Percentiles rank a stretch among this genome's conserved stretches.
These are phyloP conservation scores for Aspergillus diversus DNA, from an alignment of 495 filamentous ascomycete species.

Conservation along the genomic window DNA sequence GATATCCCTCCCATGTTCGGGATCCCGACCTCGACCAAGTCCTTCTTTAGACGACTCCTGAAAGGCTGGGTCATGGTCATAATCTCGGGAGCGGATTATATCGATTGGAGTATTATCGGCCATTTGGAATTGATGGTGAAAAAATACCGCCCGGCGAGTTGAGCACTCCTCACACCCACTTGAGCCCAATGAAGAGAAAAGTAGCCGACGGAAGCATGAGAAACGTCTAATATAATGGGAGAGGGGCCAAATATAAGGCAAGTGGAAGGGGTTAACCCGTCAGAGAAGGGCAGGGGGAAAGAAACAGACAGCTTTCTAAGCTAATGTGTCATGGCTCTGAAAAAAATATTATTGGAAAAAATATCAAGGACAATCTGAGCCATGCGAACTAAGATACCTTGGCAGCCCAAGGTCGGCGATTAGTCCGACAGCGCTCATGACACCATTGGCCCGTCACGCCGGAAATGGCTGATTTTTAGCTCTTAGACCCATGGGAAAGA, in stretches of 20 bases:
- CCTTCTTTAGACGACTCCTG: constrained; percentile 5
- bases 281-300: not conserved
- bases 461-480: not conserved
- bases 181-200: not conserved
- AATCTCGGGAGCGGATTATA: constrained; percentile 37
- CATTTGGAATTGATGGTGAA: constrained; percentile 26
- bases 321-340: constrained; percentile 23
- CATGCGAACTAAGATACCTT: constrained; percentile 9
- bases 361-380: constrained; percentile 10
- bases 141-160: not conserved
- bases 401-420: constrained; percentile 15
- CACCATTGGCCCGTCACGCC: constrained; percentile 8
- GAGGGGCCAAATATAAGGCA: not conserved
- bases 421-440: constrained; percentile 4
- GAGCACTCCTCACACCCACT: not conserved
- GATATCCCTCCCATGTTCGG: constrained; percentile 7
- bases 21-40: constrained; percentile 16
- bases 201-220: not conserved
- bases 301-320: constrained; percentile 5
- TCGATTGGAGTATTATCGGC: constrained; percentile 42
- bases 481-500: constrained; percentile 4
- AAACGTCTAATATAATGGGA: not conserved
- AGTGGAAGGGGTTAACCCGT: not conserved
- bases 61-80: constrained; percentile 24
- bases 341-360: constrained; percentile 12